Conservation (phyloP, 1,284 basidiomycete species). For the Leccinum solheimii region DNA sequence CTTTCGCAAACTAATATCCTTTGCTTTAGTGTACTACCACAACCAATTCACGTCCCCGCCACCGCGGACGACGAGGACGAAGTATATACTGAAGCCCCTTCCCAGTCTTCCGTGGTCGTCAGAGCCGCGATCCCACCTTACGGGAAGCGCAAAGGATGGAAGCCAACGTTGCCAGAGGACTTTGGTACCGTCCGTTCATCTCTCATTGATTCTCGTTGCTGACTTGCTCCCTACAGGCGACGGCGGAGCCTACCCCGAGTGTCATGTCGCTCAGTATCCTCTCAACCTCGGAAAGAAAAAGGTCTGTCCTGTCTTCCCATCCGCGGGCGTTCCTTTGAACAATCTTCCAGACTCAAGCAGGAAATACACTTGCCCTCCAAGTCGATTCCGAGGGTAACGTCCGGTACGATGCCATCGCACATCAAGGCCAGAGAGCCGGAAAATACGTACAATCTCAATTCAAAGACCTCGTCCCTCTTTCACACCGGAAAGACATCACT, state of each 20-base stretch:
- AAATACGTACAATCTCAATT: conserved; percentile 92
- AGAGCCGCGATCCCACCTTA: conserved; percentile 73
- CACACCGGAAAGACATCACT: conserved; percentile 85
- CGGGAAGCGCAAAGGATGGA: conserved; percentile 86
- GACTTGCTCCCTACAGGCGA: conserved; percentile 53
- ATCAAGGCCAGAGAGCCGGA: conserved; percentile 87
- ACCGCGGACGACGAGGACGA: conserved; percentile 61
- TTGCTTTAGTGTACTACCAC: conserved; percentile 57
- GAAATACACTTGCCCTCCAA: conserved; percentile 93
- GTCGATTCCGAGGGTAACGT: conserved; percentile 97
- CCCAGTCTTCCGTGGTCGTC: conserved; percentile 49
- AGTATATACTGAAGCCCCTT: conserved; percentile 35
- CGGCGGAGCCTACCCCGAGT: conserved; percentile 96
- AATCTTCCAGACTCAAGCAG: conserved; percentile 70
- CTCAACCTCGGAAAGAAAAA: conserved; percentile 95
- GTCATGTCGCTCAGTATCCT: conserved; percentile 96
- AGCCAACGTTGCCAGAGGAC: conserved; percentile 78
- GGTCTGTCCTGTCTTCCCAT: conserved; percentile 36
- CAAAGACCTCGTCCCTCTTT: conserved; percentile 94
- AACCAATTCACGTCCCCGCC: conserved; percentile 56
- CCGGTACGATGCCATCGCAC: conserved; percentile 95
- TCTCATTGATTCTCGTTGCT: background rate
- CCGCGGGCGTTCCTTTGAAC: background rate
- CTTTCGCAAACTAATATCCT: background rate
- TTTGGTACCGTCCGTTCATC: conserved; percentile 59